Evolutionary conservation across 306 rosid genomes (phyloP), one percentile per base, ranked within the genome.

Genomic region (Castanea mollissima): DNA sequence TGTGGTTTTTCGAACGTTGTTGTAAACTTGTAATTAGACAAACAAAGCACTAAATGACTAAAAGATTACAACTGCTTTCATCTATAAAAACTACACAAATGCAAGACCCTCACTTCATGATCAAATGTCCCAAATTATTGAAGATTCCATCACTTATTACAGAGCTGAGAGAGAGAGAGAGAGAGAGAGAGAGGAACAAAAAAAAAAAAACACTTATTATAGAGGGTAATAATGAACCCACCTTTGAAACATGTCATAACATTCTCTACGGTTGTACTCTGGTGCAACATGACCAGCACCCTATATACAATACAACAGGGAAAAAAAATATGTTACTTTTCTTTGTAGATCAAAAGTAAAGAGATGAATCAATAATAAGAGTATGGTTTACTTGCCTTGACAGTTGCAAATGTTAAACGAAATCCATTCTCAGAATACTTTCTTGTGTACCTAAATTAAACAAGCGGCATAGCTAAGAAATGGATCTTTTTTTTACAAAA

Each of bases 261-360:
- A 80, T 65, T 74, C 59, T 27, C 57, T 74, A 34, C 79, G 83
- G 56, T 44, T 8, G 62, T 72, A 72, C 55, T 79, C 82, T 2
- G 77, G 73, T 59, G 77, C 77, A 9, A 56, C 20, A 20, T 73
- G 69, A 4, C 83, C 79, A 7, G 25, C 83, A 11, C 83, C 83
- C 79, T 80, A 29, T 8, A 55, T 8, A 55, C 27, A 35, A 59
- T 5, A 34, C 72, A 35, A 41, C 11, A 41, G 46, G 46, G 0
- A 19, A 35, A 13, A 13, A 67, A 67, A 16, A 6, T 20, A 16
- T 65, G 23, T 31, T 21, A 32, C 49, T 65, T 1, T 9, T 32
- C 71, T 32, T 34, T 16, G 10, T 18, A 32, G 32, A 63, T 27
- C 18, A 63, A 63, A 21, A 27, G 5, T 1, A 29, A 1, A 25